A percentile compares a stretch with the other conserved stretches of the same genome.
Evolutionary conservation across 768 basidiomycete genomes (phyloP).

Genomic region (Candolleomyces efflorescens): DNA sequence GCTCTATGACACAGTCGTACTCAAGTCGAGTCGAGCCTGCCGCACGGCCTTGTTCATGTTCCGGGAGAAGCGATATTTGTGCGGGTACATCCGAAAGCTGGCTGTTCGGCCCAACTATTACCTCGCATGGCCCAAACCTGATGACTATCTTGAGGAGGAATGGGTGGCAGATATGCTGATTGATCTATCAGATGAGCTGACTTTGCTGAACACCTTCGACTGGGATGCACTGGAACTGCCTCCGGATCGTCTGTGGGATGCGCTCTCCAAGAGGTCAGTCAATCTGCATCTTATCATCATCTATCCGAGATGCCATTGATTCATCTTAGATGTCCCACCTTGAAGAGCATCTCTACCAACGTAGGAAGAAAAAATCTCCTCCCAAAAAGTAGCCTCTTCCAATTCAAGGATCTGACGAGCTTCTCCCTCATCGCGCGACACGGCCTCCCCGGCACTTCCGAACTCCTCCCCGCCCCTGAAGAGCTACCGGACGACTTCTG

Average conservation of each 20-base stretch:
- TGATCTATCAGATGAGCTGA: conserved; percentile 27
- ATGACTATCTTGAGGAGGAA: conserved; percentile 34
- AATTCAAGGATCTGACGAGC: conserved; percentile 37
- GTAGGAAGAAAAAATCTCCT: conserved; percentile 33
- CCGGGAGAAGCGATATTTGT: conserved; percentile 28
- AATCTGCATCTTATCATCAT: not conserved
- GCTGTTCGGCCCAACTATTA: conserved; percentile 49
- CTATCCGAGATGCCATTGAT: not conserved
- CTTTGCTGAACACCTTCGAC: conserved; percentile 39
- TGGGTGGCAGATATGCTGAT: conserved; percentile 37
- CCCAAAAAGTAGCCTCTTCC: conserved; percentile 35
- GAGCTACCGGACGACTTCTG: conserved; percentile 38
- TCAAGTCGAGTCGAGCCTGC: conserved; percentile 40
- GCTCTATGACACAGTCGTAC: conserved; percentile 40
- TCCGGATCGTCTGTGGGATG: conserved; percentile 36
- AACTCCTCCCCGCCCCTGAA: conserved; percentile 38
- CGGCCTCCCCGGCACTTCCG: conserved; percentile 29
- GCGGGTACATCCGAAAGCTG: conserved; percentile 36
- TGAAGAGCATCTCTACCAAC: conserved; percentile 42
- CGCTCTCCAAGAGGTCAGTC: conserved; percentile 34
- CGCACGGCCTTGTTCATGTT: conserved; percentile 34
- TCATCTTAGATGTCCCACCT: conserved; percentile 35
- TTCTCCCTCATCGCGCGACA: conserved; percentile 47
- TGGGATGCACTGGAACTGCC: conserved; percentile 52
- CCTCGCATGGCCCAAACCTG: conserved; percentile 44